Conservation (phyloP, 75 land plant species). For the Selaginella moellendorffii region DNA sequence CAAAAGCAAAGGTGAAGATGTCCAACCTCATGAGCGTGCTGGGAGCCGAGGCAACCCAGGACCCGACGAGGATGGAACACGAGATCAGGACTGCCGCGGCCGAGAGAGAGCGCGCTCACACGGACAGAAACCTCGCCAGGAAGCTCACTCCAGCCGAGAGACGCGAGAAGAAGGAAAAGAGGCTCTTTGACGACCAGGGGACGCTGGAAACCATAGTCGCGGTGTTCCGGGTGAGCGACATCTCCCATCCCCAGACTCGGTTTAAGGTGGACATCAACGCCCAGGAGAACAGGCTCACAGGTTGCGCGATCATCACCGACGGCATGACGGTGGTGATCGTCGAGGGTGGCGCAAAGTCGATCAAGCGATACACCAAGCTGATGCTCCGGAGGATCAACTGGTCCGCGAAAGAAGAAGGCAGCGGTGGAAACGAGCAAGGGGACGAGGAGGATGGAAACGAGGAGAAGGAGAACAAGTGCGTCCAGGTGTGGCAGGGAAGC, state of each 20-base stretch:
- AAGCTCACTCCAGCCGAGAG: constrained; percentile 92
- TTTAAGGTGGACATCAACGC: constrained; percentile 95
- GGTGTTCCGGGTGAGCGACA: constrained; percentile 68
- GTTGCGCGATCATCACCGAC: constrained; percentile 73
- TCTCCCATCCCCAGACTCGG: constrained; percentile 63
- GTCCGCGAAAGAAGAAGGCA: constrained; percentile 49
- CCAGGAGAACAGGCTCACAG: constrained; percentile 73
- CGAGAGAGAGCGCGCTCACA: constrained; percentile 93
- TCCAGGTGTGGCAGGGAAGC: constrained; percentile 92
- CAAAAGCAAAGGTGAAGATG: constrained; percentile 91
- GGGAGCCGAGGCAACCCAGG: constrained; percentile 97
- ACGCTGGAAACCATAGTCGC: constrained; percentile 80
- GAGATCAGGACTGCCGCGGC: constrained; percentile 93
- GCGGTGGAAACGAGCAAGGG: constrained; percentile 41
- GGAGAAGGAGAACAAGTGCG: constrained; percentile 49
- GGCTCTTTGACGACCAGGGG: constrained; percentile 77
- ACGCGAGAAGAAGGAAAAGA: constrained; percentile 85
- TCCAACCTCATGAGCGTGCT: constrained; percentile 95
- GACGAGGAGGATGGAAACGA: constrained; percentile 28
- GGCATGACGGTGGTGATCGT: constrained; percentile 74
- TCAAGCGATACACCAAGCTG: constrained; percentile 75
- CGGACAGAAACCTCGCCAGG: constrained; percentile 86
- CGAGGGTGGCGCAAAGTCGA: constrained; percentile 68
- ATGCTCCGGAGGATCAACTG: constrained; percentile 92
- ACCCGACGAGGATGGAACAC: constrained; percentile 82